These are phyloP conservation scores for Fusarium sp. DNA, from an alignment of 2,329 filamentous ascomycete genomes.

Conservation along the genomic window DNA sequence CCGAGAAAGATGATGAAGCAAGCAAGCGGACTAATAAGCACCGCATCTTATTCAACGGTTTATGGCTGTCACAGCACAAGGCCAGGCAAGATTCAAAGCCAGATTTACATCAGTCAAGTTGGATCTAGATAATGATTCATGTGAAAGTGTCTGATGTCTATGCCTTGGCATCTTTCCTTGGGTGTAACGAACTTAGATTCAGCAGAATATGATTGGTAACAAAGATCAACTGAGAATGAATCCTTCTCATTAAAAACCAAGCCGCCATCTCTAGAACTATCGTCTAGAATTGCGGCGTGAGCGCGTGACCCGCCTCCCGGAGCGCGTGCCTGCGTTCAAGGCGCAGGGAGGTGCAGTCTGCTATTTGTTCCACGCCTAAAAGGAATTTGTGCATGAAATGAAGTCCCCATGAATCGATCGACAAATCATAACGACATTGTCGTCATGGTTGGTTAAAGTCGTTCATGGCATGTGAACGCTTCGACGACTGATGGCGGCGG, in stretches of 20 bases:
- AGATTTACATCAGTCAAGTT: not conserved
- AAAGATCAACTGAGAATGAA: conserved; percentile 10
- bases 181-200: not conserved
- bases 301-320: conserved; percentile 25
- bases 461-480: conserved; percentile 40
- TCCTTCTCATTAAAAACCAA: conserved; percentile 14
- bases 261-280: not conserved
- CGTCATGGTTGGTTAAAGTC: not conserved
- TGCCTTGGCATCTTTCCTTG: not conserved
- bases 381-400: conserved; percentile 25
- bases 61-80: conserved; percentile 1
- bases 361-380: conserved; percentile 4
- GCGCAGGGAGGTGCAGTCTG: conserved; percentile 1
- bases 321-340: conserved; percentile 30
- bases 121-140: not conserved
- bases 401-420: conserved; percentile 24
- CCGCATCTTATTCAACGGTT: conserved; percentile 4
- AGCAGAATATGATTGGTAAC: not conserved
- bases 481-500: conserved; percentile 28
- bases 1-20: conserved; percentile 22
- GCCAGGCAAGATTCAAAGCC: not conserved
- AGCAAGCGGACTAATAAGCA: conserved; percentile 1
- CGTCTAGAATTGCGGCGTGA: conserved; percentile 17
- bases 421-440: conserved; percentile 15
- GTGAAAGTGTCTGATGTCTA: not conserved